A percentile compares a stretch with the other conserved stretches of the same genome.
These are phyloP conservation scores for Leucogyrophana mollusca DNA, from an alignment of 768 basidiomycete genomes.

Conservation along the genomic window DNA sequence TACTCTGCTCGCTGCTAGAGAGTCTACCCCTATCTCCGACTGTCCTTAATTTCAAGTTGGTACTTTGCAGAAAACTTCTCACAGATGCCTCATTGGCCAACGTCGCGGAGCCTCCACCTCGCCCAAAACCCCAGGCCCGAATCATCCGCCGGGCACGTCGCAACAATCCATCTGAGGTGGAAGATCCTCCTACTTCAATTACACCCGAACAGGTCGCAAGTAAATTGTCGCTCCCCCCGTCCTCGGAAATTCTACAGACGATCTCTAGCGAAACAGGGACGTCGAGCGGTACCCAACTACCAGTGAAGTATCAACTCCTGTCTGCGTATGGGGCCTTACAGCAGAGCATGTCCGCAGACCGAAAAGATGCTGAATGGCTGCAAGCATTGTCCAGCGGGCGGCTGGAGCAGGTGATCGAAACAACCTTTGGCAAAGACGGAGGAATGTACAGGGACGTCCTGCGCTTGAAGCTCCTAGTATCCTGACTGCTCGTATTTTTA, in stretches of 20 bases:
- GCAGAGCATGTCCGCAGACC: slow-evolving; percentile 16
- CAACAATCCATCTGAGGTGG: background rate
- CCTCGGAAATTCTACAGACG: slow-evolving; percentile 28
- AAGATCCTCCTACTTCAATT: background rate
- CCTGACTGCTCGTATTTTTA: no score
- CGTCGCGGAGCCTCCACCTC: slow-evolving; percentile 14
- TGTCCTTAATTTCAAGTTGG: slow-evolving; percentile 40
- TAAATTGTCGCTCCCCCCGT: slow-evolving; percentile 21
- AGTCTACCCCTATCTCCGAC: slow-evolving; percentile 34
- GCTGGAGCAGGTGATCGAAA: slow-evolving; percentile 23
- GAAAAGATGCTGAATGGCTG: slow-evolving; percentile 36
- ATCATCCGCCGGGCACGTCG: slow-evolving; percentile 16
- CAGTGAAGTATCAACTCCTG: slow-evolving; percentile 39
- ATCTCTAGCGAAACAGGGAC: slow-evolving; percentile 11
- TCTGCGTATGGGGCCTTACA: slow-evolving; percentile 38
- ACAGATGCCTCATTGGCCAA: slow-evolving; percentile 21
- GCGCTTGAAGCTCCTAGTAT: background rate
- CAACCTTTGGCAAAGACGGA: slow-evolving; percentile 22
- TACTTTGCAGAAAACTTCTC: slow-evolving; percentile 41
- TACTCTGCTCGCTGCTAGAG: slow-evolving; percentile 35
- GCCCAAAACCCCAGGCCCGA: slow-evolving; percentile 34
- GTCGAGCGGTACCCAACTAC: slow-evolving; percentile 13
- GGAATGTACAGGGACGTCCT: slow-evolving; percentile 26
- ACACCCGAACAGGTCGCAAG: no score
- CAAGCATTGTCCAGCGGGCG: slow-evolving; percentile 21